Percentiles rank a stretch among this genome's conserved stretches.
phyloP scores from a whole-genome alignment of 768 basidiomycete species.

The Panus rudis region DNA sequence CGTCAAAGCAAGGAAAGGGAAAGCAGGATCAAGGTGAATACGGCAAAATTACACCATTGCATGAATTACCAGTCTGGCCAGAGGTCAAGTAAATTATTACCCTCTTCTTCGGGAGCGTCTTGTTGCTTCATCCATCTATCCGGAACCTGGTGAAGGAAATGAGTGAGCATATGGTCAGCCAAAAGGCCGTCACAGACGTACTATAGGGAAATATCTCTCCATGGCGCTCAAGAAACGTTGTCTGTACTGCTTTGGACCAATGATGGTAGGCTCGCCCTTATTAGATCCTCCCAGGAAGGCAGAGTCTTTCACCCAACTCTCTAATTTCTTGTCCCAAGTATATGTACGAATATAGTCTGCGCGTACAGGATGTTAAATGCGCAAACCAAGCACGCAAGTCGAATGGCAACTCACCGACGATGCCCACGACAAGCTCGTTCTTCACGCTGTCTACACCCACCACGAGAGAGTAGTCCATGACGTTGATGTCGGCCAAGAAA shows the following conservation, averaged over 20 bases:
- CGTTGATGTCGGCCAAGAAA: constrained; percentile 89
- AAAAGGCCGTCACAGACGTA: constrained; percentile 27
- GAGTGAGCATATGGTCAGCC: not conserved
- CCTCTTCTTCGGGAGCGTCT: constrained; percentile 73
- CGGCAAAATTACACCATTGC: not conserved
- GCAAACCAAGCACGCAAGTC: not conserved
- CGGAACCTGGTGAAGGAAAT: constrained; percentile 49
- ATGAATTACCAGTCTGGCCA: constrained; percentile 33
- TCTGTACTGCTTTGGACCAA: constrained; percentile 92
- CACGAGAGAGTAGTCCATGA: constrained; percentile 96
- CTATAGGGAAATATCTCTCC: constrained; percentile 86
- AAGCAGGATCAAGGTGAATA: no score
- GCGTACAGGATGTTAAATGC: not conserved
- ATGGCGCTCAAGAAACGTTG: constrained; percentile 81
- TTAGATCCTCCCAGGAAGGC: constrained; percentile 78
- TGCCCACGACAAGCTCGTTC: constrained; percentile 91
- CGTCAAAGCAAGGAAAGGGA: no score
- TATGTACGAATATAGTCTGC: constrained; percentile 94
- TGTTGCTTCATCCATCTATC: constrained; percentile 89
- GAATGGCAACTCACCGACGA: constrained; percentile 85
- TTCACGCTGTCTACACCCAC: constrained; percentile 89
- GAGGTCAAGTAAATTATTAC: constrained; percentile 29
- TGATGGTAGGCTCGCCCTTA: constrained; percentile 91
- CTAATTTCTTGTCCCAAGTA: constrained; percentile 97
- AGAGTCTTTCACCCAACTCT: constrained; percentile 97